A percentile compares a stretch with the other conserved stretches of the same genome.
phyloP scores from a whole-genome alignment of 768 basidiomycete species.

The Chalciporus sphaerocephalus region DNA sequence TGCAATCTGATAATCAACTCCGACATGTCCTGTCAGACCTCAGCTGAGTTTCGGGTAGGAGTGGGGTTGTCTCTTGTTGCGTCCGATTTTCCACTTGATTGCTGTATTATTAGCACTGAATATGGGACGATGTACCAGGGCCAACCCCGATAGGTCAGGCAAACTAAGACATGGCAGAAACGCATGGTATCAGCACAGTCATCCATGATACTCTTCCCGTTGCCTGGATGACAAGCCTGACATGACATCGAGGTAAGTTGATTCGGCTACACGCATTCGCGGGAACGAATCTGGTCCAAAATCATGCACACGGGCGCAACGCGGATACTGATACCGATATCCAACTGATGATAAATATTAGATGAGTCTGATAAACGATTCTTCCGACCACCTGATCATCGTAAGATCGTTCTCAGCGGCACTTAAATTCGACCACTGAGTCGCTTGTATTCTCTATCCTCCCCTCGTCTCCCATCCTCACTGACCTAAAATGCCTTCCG shows the following conservation, averaged over 20 bases:
- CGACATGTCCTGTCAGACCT: constrained; percentile 5
- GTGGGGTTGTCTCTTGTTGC: too few relatives aligned
- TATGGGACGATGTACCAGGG: not conserved
- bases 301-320: not conserved
- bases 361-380: not conserved
- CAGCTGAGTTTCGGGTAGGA: constrained; percentile 6
- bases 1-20: not conserved
- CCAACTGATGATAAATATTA: too few relatives aligned
- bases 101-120: constrained; percentile 2
- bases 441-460: constrained; percentile 6
- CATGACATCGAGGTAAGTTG: not conserved
- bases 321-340: not conserved
- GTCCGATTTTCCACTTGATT: not conserved
- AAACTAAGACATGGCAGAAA: too few relatives aligned
- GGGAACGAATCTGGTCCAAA: constrained; percentile 18
- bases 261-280: constrained; percentile 8
- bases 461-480: constrained; percentile 3
- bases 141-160: too few relatives aligned
- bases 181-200: too few relatives aligned
- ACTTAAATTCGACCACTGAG: constrained; percentile 18
- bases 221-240: too few relatives aligned
- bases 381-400: constrained; percentile 10
- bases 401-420: constrained; percentile 22
- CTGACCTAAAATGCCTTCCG: constrained; percentile 53
- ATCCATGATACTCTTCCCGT: too few relatives aligned